These are phyloP conservation scores for Schizochytrium sp. DNA, from an alignment of 108 stramenopile genomes.

Conservation along the genomic window DNA sequence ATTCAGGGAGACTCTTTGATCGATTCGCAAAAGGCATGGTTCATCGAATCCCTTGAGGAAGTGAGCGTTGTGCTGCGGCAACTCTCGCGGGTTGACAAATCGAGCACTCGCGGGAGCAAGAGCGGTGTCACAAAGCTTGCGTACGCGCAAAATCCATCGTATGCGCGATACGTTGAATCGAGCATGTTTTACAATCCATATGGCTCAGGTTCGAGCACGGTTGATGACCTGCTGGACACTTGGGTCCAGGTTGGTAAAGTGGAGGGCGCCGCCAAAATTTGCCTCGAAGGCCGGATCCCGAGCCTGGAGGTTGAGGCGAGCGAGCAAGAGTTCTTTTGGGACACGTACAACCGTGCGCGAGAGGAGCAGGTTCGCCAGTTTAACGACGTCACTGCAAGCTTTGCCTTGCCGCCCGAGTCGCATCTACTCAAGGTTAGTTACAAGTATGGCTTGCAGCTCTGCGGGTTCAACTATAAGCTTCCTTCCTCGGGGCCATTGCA, in stretches of 20 bases:
- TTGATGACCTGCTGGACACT: neutral
- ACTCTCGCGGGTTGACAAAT: neutral
- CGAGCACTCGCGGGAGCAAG: neutral
- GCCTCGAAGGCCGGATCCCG: neutral
- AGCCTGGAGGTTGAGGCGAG: neutral
- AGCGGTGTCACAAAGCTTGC: neutral
- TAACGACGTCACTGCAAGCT: neutral
- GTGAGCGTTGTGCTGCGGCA: neutral
- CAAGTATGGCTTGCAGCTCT: constrained; percentile 5
- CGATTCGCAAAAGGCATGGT: neutral
- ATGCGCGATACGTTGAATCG: neutral
- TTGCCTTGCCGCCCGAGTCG: neutral
- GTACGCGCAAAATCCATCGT: neutral
- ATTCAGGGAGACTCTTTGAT: neutral
- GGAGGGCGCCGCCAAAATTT: neutral
- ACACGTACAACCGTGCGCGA: neutral
- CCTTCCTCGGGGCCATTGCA: too few species aligned
- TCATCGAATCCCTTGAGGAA: neutral
- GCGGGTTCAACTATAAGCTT: neutral
- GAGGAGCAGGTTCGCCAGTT: neutral
- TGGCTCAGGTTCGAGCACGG: neutral
- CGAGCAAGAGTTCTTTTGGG: neutral
- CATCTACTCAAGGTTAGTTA: neutral
- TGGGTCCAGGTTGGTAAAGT: neutral
- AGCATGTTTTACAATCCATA: neutral